phyloP scores from a whole-genome alignment of 805 yeast species.

The Cephaloascus fragrans region DNA sequence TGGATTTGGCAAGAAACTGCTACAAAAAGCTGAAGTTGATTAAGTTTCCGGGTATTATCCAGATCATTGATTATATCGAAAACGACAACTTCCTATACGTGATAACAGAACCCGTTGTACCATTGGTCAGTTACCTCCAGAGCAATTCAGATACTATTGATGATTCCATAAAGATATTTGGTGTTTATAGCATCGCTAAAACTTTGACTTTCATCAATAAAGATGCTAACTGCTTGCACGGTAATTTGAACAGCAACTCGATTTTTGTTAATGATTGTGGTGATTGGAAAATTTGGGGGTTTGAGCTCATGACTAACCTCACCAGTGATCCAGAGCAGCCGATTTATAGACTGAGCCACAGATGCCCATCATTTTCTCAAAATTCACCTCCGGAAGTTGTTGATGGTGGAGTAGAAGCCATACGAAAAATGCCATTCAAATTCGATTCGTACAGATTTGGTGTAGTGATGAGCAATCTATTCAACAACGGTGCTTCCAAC shows the following conservation, averaged over 20 bases:
- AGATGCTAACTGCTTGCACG: conserved; percentile 53
- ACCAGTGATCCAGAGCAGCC: conserved; percentile 36
- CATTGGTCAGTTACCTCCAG: conserved; percentile 32
- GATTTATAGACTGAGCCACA: conserved; percentile 21
- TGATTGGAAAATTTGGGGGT: conserved; percentile 79
- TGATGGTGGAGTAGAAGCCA: conserved; percentile 31
- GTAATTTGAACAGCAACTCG: conserved; percentile 45
- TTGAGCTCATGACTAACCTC: conserved; percentile 53
- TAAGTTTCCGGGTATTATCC: conserved; percentile 61
- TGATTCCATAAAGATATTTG: conserved; percentile 34
- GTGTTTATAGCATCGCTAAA: conserved; percentile 44
- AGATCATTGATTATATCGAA: conserved; percentile 54
- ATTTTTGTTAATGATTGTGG: conserved; percentile 62
- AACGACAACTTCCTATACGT: conserved; percentile 46
- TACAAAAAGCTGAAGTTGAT: conserved; percentile 41
- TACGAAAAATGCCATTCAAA: conserved; percentile 26
- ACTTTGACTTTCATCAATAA: conserved; percentile 49
- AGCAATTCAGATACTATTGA: conserved; percentile 15
- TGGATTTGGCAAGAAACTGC: conserved; percentile 23
- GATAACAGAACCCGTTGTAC: conserved; percentile 58
- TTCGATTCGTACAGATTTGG: conserved; percentile 64
- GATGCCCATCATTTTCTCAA: conserved; percentile 12
- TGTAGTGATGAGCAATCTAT: conserved; percentile 36
- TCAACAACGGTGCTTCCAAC: conserved; percentile 11
- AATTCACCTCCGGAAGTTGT: conserved; percentile 45